phyloP scores from a whole-genome alignment of 345 rosid genomes.

The Kernera saxatilis region DNA sequence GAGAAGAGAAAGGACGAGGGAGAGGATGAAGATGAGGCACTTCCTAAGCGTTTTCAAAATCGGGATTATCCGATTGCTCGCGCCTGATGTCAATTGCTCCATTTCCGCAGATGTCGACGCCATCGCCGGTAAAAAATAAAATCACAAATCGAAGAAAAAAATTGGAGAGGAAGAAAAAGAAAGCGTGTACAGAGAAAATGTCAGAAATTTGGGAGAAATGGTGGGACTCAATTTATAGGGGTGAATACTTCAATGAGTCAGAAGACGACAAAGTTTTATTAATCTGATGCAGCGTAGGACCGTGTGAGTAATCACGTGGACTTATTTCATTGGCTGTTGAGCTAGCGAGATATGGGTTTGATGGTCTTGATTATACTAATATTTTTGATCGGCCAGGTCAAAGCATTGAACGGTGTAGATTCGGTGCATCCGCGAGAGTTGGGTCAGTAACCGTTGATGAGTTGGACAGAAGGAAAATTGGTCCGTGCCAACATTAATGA shows the following conservation, averaged over 20 bases:
- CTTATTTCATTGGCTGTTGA: neutral
- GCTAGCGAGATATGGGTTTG: slow-evolving; percentile 1
- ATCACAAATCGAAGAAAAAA: neutral
- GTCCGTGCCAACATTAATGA: slow-evolving; percentile 9
- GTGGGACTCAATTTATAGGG: slow-evolving; percentile 30
- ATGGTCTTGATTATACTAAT: neutral
- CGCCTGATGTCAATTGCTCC: slow-evolving; percentile 92
- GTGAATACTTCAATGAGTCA: slow-evolving; percentile 16
- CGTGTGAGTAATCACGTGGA: slow-evolving; percentile 8
- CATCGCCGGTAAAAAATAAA: slow-evolving; percentile 5
- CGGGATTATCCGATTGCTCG: slow-evolving; percentile 93
- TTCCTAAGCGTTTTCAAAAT: slow-evolving; percentile 48
- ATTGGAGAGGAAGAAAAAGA: neutral
- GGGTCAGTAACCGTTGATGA: slow-evolving; percentile 27
- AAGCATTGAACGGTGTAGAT: slow-evolving; percentile 25
- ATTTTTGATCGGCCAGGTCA: neutral
- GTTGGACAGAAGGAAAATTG: neutral
- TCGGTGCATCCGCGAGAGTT: neutral
- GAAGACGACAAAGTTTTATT: neutral
- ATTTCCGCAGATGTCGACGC: slow-evolving; percentile 58
- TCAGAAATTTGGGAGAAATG: slow-evolving; percentile 17
- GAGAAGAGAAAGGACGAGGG: slow-evolving; percentile 49
- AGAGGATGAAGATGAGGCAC: slow-evolving; percentile 41
- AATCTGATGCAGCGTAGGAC: neutral
- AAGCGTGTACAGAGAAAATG: slow-evolving; percentile 14